Percentiles rank a stretch among this genome's conserved stretches.
These are phyloP conservation scores for Globisporangium uncinulatum DNA, from an alignment of 352 stramenopile genomes.

Conservation along the genomic window DNA sequence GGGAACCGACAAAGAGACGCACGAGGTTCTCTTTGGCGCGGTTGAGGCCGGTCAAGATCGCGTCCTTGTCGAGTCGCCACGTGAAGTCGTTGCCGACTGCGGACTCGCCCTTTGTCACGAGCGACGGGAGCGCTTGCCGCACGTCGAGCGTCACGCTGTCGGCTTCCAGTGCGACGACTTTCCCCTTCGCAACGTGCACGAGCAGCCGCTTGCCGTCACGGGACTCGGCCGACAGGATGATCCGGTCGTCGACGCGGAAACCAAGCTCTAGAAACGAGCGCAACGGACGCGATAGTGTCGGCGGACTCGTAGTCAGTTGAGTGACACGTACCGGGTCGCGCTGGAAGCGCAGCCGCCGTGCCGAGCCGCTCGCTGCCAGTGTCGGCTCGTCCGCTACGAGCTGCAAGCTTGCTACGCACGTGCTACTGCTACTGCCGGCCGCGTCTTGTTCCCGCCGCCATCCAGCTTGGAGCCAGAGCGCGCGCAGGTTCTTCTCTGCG, in stretches of 20 bases:
- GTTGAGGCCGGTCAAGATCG: conserved; percentile 55
- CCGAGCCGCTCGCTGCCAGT: conserved; percentile 23
- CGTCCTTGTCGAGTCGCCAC: conserved; percentile 77
- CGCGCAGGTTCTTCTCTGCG: conserved; percentile 56
- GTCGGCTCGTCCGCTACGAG: conserved; percentile 39
- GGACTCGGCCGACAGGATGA: conserved; percentile 72
- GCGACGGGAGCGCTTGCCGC: conserved; percentile 50
- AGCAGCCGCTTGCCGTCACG: conserved; percentile 56
- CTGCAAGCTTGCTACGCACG: conserved; percentile 50
- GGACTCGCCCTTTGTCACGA: conserved; percentile 51
- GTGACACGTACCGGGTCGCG: conserved; percentile 20
- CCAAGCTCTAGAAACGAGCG: conserved; percentile 43
- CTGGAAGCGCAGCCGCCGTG: conserved; percentile 42
- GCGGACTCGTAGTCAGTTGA: background rate
- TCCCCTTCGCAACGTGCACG: conserved; percentile 54
- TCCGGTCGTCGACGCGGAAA: conserved; percentile 63
- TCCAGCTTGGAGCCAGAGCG: conserved; percentile 60
- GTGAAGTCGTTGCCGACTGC: conserved; percentile 52
- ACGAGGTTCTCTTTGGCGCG: conserved; percentile 78
- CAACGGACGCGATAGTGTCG: background rate
- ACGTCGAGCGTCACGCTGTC: conserved; percentile 44
- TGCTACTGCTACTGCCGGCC: conserved; percentile 21
- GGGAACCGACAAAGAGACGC: conserved; percentile 52
- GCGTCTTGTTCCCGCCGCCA: conserved; percentile 47
- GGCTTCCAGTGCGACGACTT: conserved; percentile 39